Evolutionary conservation across 345 rosid species (phyloP).

Genomic region (Psidium guajava): DNA sequence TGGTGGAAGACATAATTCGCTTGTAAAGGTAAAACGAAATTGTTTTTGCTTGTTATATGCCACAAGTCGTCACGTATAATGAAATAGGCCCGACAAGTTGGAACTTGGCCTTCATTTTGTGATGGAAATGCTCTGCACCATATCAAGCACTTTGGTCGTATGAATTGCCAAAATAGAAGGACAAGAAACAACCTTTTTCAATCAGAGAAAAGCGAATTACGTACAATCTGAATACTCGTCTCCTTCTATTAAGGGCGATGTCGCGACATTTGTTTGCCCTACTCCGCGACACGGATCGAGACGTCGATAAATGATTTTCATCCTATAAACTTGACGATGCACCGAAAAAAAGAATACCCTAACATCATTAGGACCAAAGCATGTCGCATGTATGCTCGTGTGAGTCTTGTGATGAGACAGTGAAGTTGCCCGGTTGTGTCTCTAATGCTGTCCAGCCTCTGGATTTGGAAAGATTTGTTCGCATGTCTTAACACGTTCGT

Average conservation of each 20-base stretch:
- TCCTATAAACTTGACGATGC: not conserved
- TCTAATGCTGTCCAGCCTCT: not conserved
- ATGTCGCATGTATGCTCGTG: not conserved
- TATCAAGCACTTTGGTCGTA: not conserved
- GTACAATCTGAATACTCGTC: not conserved
- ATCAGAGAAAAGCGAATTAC: not conserved
- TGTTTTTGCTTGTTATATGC: not conserved
- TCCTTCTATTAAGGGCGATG: not conserved
- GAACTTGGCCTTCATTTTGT: not conserved
- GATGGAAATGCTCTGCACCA: not conserved
- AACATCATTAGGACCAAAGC: not conserved
- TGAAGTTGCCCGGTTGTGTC: not conserved
- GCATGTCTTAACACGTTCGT: not conserved
- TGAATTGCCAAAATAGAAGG: not conserved
- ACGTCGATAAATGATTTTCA: not conserved
- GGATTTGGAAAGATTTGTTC: not conserved
- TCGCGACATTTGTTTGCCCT: not conserved
- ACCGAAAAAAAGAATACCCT: not conserved
- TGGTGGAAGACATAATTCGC: not conserved
- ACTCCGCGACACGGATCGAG: not conserved
- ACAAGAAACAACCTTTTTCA: not conserved
- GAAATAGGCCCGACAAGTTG: not conserved
- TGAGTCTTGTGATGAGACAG: not conserved
- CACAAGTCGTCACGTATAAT: not conserved
- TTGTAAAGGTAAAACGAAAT: not conserved